Percentiles rank a stretch among this genome's conserved stretches.
These are phyloP conservation scores for Pichia cephalocereana DNA, from an alignment of 805 yeast genomes.

Conservation along the genomic window DNA sequence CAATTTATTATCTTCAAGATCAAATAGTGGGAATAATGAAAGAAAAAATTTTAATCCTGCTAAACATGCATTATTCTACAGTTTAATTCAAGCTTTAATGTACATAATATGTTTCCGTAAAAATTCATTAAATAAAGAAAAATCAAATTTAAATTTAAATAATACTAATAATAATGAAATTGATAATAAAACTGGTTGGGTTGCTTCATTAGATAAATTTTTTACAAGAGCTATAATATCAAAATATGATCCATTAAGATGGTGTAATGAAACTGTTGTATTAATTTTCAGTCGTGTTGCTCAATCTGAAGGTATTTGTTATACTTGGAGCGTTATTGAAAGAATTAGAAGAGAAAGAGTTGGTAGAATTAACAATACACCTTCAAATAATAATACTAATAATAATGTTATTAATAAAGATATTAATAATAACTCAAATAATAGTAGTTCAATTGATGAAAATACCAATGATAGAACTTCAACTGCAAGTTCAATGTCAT, in stretches of 20 bases:
- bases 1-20: background rate
- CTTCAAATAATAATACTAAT: background rate
- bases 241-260: conserved; percentile 87
- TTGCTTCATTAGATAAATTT: conserved; percentile 70
- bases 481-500: conserved; percentile 3
- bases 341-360: conserved; percentile 71
- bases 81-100: conserved; percentile 81
- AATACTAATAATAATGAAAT: background rate
- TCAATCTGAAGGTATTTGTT: conserved; percentile 80
- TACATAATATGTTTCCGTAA: conserved; percentile 91
- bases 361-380: conserved; percentile 4
- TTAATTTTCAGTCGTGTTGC: conserved; percentile 89
- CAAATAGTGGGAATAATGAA: background rate
- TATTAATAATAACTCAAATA: background rate
- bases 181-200: conserved; percentile 44
- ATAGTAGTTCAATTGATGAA: background rate
- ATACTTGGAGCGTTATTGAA: conserved; percentile 89
- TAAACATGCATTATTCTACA: conserved; percentile 46
- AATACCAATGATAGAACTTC: background rate
- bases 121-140: conserved; percentile 32
- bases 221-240: conserved; percentile 80
- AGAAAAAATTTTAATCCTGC: conserved; percentile 5
- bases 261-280: conserved; percentile 89
- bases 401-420: background rate
- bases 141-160: background rate